These are phyloP conservation scores for Kwoniella shandongensis DNA, from an alignment of 768 basidiomycete genomes.

Conservation along the genomic window DNA sequence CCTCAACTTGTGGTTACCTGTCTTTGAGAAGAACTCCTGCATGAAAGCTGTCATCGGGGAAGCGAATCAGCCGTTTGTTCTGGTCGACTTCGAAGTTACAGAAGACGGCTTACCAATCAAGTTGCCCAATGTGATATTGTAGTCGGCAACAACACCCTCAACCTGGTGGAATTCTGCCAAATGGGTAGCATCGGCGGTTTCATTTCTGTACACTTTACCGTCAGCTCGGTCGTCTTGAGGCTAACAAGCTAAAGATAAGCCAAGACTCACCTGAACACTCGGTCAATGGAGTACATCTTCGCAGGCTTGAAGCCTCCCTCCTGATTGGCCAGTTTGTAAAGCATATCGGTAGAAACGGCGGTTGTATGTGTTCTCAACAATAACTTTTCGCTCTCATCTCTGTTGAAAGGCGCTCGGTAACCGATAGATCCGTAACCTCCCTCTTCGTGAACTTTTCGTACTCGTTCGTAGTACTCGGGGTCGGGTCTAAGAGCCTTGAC, in stretches of 20 bases:
- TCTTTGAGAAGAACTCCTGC: constrained; percentile 96
- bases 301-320: constrained; percentile 76
- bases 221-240: constrained; percentile 2
- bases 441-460: constrained; percentile 74
- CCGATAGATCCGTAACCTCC: constrained; percentile 88
- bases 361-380: constrained; percentile 96
- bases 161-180: constrained; percentile 99
- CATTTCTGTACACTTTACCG: constrained; percentile 62
- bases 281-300: constrained; percentile 94
- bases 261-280: constrained; percentile 69
- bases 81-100: no score
- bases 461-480: constrained; percentile 77
- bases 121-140: constrained; percentile 85
- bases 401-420: constrained; percentile 95
- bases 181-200: constrained; percentile 97
- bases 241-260: background rate
- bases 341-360: constrained; percentile 87
- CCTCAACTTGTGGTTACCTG: constrained; percentile 87
- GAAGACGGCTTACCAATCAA: constrained; percentile 69
- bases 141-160: constrained; percentile 98
- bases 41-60: constrained; percentile 86
- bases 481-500: constrained; percentile 71
- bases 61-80: no score
- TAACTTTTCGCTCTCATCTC: constrained; percentile 86
- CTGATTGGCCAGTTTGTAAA: constrained; percentile 88